These are phyloP conservation scores for Tilletia caries DNA, from an alignment of 1,284 basidiomycete genomes.

Conservation along the genomic window DNA sequence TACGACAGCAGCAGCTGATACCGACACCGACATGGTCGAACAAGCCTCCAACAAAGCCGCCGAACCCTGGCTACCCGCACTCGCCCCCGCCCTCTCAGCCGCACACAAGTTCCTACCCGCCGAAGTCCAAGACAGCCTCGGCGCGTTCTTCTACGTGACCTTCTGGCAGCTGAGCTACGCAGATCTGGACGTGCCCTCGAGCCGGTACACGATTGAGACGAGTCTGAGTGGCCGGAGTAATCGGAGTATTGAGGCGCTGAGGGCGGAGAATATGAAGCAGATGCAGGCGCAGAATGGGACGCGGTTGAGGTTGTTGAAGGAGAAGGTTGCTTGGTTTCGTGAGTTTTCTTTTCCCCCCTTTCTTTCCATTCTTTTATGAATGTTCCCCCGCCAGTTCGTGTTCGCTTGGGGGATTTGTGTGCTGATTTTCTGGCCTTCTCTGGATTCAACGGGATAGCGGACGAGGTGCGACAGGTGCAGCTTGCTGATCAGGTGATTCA, in stretches of 20 bases:
- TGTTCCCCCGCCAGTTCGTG: too few relatives aligned
- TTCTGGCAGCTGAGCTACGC: slow-evolving; percentile 51
- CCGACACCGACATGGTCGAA: slow-evolving; percentile 1
- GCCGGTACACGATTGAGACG: slow-evolving; percentile 50
- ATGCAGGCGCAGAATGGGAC: slow-evolving; percentile 69
- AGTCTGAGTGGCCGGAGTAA: slow-evolving; percentile 20
- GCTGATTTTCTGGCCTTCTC: too few relatives aligned
- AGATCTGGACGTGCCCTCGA: slow-evolving; percentile 49
- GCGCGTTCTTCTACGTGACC: slow-evolving; percentile 47
- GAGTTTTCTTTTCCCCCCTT: not conserved
- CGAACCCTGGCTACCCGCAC: slow-evolving; percentile 39
- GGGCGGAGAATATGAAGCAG: slow-evolving; percentile 70
- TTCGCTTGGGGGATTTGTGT: too few relatives aligned
- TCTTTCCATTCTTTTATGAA: too few relatives aligned
- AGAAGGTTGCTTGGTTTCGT: slow-evolving; percentile 83
- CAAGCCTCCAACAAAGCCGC: not conserved
- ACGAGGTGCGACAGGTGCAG: not conserved
- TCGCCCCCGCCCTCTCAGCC: slow-evolving; percentile 34
- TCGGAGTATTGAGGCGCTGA: slow-evolving; percentile 19
- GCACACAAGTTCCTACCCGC: slow-evolving; percentile 35
- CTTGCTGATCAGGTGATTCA: slow-evolving; percentile 64
- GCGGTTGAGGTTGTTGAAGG: slow-evolving; percentile 70
- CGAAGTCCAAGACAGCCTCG: slow-evolving; percentile 28
- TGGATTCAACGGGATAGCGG: not conserved
- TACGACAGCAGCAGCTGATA: not conserved